Base-by-base conservation (phyloP, 2,329 filamentous ascomycete species). In the Stromatinia cepivora region DNA sequence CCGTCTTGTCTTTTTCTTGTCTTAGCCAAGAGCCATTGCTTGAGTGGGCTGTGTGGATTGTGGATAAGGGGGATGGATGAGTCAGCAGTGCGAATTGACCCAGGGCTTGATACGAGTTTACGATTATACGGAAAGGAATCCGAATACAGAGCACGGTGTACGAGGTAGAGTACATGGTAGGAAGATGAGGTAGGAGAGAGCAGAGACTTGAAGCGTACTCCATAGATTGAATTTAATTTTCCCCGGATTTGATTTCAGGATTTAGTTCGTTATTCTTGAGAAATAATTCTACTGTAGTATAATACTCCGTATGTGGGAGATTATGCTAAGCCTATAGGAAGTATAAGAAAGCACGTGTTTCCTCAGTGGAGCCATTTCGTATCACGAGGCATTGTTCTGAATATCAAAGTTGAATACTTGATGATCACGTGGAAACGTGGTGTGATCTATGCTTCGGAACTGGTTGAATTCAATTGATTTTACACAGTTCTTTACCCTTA, bases 11-110 rank as follows among this genome's bases (percentile, higher is more conserved):
- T 5, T 8, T 31, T 56, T 34, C 34, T 28, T n/a, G 20, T n/a
- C 36, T 57, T n/a, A 22, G 57, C 57, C n/a, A 39, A n/a, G 10
- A n/a, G 34, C 54, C 22, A 59, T 62, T 62, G 58, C 42, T 61
- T 58, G 31, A n/a, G n/a, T n/a, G n/a, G n/a, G n/a, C n/a, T n/a
- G n/a, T n/a, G n/a, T n/a, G n/a, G n/a, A n/a, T n/a, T 53, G 52
- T 25, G 28, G 52, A 34, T 17, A 7, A 15, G n/a, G 20, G 8
- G 22, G 34, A 39, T 11, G 13, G 22, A 58, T 58, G 15, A 25
- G 15, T 20, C 4, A 57, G 31, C n/a, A 15, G 9, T 42, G 39
- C 39, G 39, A 42, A 42, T 3, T 13, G 39, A 42, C 39, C 13
- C 17, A 42, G 39, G 39, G 39, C 39, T 42, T 17, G 13, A 42